These are phyloP conservation scores for Oidiodendron maius DNA, from an alignment of 495 filamentous ascomycete genomes.

Conservation along the genomic window DNA sequence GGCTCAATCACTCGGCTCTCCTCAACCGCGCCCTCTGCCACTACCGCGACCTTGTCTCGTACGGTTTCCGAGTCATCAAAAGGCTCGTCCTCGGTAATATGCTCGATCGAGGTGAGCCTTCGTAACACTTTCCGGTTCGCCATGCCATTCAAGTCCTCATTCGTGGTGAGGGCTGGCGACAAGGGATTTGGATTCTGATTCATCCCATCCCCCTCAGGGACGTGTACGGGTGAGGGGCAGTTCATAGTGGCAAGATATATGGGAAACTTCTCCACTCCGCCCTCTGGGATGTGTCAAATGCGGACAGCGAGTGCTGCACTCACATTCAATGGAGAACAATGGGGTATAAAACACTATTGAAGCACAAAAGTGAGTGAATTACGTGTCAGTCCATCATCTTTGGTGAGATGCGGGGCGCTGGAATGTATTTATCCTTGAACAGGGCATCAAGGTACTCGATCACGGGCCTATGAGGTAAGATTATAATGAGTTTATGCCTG, in stretches of 20 bases:
- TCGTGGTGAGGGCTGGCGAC: slow-evolving; percentile 44
- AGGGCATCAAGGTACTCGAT: too few relatives aligned
- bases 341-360: too few relatives aligned
- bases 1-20: slow-evolving; percentile 11
- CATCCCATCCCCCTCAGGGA: slow-evolving; percentile 41
- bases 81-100: slow-evolving; percentile 12
- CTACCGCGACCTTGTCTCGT: slow-evolving; percentile 1
- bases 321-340: too few relatives aligned
- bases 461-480: too few relatives aligned
- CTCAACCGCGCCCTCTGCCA: background rate
- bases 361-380: too few relatives aligned
- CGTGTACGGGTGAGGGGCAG: slow-evolving; percentile 47
- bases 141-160: slow-evolving; percentile 51
- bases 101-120: slow-evolving; percentile 23
- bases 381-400: too few relatives aligned
- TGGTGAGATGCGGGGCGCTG: too few relatives aligned
- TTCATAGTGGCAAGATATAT: slow-evolving; percentile 43
- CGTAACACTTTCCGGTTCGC: slow-evolving; percentile 43
- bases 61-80: slow-evolving; percentile 12
- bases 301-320: too few relatives aligned
- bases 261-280: too few relatives aligned
- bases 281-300: too few relatives aligned
- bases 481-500: too few relatives aligned
- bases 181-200: slow-evolving; percentile 54
- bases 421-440: too few relatives aligned